phyloP scores from a whole-genome alignment of 805 yeast genomes.

The Ogataea thermomethanolica region DNA sequence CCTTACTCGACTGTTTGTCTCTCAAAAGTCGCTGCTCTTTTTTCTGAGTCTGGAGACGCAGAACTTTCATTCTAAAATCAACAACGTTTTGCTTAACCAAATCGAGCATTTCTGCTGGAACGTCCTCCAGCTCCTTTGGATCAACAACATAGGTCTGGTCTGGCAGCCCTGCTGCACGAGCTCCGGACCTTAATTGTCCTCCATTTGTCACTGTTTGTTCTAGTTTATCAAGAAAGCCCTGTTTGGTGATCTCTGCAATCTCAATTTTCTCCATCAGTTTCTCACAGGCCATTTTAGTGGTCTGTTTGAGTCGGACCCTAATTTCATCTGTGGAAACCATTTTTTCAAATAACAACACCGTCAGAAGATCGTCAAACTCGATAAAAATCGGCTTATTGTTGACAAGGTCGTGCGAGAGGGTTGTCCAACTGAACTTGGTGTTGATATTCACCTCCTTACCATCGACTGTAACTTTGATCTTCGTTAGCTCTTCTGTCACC shows the following conservation, averaged over 20 bases:
- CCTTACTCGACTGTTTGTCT: conserved; percentile 49
- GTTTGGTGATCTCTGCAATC: conserved; percentile 2
- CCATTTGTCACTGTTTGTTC: neutral
- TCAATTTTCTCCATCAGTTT: conserved; percentile 9
- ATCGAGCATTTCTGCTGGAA: conserved; percentile 52
- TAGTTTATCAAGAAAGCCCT: neutral
- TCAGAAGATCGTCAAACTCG: conserved; percentile 27
- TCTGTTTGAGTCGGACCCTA: conserved; percentile 7
- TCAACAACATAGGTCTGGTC: conserved; percentile 46
- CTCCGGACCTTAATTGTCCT: neutral
- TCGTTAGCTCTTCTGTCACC: conserved; percentile 7
- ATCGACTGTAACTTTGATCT: conserved; percentile 1
- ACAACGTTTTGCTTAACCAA: conserved; percentile 51
- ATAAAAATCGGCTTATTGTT: conserved; percentile 25
- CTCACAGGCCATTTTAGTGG: conserved; percentile 9
- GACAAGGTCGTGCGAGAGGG: conserved; percentile 16
- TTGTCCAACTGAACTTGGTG: conserved; percentile 25
- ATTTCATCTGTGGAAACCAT: conserved; percentile 9
- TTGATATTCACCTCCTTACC: conserved; percentile 2
- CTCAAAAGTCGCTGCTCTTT: conserved; percentile 44
- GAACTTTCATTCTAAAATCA: conserved; percentile 52
- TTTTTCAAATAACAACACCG: conserved; percentile 22
- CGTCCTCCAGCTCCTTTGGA: conserved; percentile 52
- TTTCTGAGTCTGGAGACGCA: conserved; percentile 48
- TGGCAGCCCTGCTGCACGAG: conserved; percentile 10